A percentile compares a stretch with the other conserved stretches of the same genome.
Conservation (phyloP, 2,329 filamentous ascomycete genomes). For the Diplodia mutila region DNA sequence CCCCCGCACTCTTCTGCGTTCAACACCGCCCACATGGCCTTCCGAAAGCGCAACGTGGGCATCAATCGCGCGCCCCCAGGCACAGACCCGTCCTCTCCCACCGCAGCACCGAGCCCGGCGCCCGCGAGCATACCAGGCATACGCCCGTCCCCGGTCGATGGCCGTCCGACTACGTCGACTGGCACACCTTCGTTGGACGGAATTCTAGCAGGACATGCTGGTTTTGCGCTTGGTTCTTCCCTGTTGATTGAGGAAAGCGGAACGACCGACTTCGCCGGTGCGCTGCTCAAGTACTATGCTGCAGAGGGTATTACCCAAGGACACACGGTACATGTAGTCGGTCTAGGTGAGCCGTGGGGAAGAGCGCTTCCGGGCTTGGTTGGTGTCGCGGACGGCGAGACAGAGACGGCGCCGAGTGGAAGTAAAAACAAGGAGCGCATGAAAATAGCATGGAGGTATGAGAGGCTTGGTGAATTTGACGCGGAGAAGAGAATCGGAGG, state of each 20-base stretch:
- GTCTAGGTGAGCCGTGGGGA: slow-evolving; percentile 77
- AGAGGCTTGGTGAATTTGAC: slow-evolving; percentile 74
- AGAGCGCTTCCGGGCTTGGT: slow-evolving; percentile 79
- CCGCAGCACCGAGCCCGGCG: slow-evolving; percentile 26
- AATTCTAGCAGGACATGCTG: slow-evolving; percentile 82
- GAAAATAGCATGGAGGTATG: slow-evolving; percentile 99
- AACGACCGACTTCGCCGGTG: slow-evolving; percentile 90
- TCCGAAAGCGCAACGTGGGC: slow-evolving; percentile 68
- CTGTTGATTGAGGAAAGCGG: slow-evolving; percentile 85
- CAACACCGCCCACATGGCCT: slow-evolving; percentile 57
- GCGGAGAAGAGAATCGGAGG: slow-evolving; percentile 49
- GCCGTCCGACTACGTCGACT: slow-evolving; percentile 85
- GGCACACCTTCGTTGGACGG: slow-evolving; percentile 84
- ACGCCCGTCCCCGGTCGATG: slow-evolving; percentile 86
- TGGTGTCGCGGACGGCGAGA: slow-evolving; percentile 47
- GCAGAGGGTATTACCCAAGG: slow-evolving; percentile 92
- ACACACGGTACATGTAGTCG: slow-evolving; percentile 84
- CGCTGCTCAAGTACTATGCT: slow-evolving; percentile 84
- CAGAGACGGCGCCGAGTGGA: slow-evolving; percentile 43
- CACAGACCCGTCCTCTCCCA: slow-evolving; percentile 24
- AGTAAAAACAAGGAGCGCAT: slow-evolving; percentile 68
- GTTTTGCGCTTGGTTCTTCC: slow-evolving; percentile 78
- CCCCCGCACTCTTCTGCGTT: neutral
- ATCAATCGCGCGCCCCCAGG: slow-evolving; percentile 48
- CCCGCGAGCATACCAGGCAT: slow-evolving; percentile 55